Base-by-base conservation (phyloP, 148 eudicot species). In the Camellia lanceoleosa region DNA sequence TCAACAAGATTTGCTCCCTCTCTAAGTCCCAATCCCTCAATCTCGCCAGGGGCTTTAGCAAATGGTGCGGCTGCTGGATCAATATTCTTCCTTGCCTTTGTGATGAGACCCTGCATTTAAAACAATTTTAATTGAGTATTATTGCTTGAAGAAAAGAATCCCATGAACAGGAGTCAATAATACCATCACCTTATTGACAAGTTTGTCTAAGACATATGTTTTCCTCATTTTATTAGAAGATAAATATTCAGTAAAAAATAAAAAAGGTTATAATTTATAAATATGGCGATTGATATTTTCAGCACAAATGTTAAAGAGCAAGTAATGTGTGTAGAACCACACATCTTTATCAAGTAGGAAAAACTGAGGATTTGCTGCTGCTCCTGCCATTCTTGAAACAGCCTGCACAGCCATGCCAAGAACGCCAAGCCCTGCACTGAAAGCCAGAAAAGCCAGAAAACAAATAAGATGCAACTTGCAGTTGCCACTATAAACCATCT, bases 401-500 rank as follows among this genome's bases (percentile, higher is more conserved):
- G 94, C 99, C 89, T 92, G 92, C 52, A 85, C 80, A 55, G 95
- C 99, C 97, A 91, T 92, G 72, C 89, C 90, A 83, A 96, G 90
- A 81, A 96, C 99, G 78, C 99, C 99, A 85, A 96, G 90, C 90
- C 99, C 99, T 80, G 99, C 99, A 91, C 99, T 96, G 97, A 80
- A 88, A 83, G 20, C 73, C 79, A 81, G 74, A 83, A 68, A 67
- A 59, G 52, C 38, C 65, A 81, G 38, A 30, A 30, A 30, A 30
- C 38, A 49, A 74, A 64, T 77, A 49, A 55, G 70, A 75, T 49
- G 61, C 58, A 49, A 20, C 66, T 62, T 5, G 51, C 46, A 78
- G 73, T 46, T 20, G 46, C 55, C 60, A 59, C 44, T 56, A 75
- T 11, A 66, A 58, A 61, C 14, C 69, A 68, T 75, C 68, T 16